Conservation (phyloP, 305 asterid genomes). For the Vinca major region DNA sequence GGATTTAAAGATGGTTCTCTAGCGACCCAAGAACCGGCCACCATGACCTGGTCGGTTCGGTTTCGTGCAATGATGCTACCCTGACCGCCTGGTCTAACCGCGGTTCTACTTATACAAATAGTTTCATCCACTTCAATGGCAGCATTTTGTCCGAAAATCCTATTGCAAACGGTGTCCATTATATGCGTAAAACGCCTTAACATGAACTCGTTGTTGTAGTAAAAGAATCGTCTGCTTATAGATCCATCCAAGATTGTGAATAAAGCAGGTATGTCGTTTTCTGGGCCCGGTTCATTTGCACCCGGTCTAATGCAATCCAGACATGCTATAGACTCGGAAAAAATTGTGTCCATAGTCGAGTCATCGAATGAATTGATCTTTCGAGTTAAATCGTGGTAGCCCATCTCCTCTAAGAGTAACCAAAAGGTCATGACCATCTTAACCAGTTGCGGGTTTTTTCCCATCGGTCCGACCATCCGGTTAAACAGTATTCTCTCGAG, state of each 20-base stretch:
- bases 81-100: not conserved
- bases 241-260: slow-evolving; percentile 10
- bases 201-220: slow-evolving; percentile 15
- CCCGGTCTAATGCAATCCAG: slow-evolving; percentile 5
- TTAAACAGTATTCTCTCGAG: slow-evolving; percentile 12
- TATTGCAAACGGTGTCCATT: slow-evolving; percentile 14
- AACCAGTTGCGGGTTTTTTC: slow-evolving; percentile 8
- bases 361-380: slow-evolving; percentile 9
- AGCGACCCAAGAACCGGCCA: not conserved
- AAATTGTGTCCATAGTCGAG: slow-evolving; percentile 4
- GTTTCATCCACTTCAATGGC: slow-evolving; percentile 11
- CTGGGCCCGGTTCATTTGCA: not conserved
- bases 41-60: not conserved
- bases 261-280: not conserved
- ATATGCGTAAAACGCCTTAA: slow-evolving; percentile 9
- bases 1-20: slow-evolving; percentile 6
- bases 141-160: slow-evolving; percentile 13
- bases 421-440: slow-evolving; percentile 17
- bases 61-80: not conserved
- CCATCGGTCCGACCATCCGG: slow-evolving; percentile 13
- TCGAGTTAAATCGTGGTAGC: slow-evolving; percentile 13
- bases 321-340: slow-evolving; percentile 11
- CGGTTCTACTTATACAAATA: not conserved
- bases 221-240: slow-evolving; percentile 7
- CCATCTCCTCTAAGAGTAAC: slow-evolving; percentile 15